These are phyloP conservation scores for Saururus chinensis DNA, from an alignment of 164 flowering plant species.

Conservation along the genomic window DNA sequence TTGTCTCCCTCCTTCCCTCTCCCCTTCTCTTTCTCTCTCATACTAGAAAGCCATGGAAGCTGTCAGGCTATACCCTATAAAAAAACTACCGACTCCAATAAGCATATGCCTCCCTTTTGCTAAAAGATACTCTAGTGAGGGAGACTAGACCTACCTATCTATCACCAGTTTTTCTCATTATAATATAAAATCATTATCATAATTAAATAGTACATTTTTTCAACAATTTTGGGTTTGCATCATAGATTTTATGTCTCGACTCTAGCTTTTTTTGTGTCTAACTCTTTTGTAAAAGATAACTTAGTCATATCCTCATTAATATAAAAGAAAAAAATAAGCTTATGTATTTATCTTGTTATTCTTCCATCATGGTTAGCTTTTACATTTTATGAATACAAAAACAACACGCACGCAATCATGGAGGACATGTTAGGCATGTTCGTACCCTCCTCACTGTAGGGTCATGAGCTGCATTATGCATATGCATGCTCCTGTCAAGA, in stretches of 20 bases:
- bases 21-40: constrained; percentile 11
- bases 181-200: too few species aligned
- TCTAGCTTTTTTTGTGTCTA: too few species aligned
- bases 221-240: too few species aligned
- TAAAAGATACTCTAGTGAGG: constrained; percentile 16
- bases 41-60: constrained; percentile 3
- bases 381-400: constrained; percentile 5
- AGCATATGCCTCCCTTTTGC: constrained; percentile 23
- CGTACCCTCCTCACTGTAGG: background rate
- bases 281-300: too few species aligned
- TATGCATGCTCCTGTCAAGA: too few species aligned
- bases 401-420: background rate
- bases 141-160: constrained; percentile 3
- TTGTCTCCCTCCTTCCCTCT: too few species aligned
- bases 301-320: too few species aligned
- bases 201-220: too few species aligned
- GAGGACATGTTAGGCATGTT: background rate
- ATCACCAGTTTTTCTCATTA: background rate
- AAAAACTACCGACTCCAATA: constrained; percentile 18
- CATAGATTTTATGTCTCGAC: too few species aligned
- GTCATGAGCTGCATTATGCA: background rate
- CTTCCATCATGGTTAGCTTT: constrained; percentile 20
- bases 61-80: constrained; percentile 7
- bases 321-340: background rate
- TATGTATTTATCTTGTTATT: constrained; percentile 10